phyloP scores from a whole-genome alignment of 345 rosid species.

The Populus deltoides region DNA sequence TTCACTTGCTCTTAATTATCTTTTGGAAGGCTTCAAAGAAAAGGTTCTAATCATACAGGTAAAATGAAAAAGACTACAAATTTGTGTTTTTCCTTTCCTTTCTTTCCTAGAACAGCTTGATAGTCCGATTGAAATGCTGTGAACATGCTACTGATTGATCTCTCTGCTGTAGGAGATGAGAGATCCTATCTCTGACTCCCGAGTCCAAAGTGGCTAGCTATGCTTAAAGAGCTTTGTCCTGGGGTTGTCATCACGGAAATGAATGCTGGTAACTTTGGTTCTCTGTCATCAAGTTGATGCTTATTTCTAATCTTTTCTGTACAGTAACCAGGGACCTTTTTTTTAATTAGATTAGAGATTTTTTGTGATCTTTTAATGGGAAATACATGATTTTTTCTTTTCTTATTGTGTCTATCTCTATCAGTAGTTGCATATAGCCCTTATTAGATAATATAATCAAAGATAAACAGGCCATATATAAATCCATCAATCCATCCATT shows the following conservation, averaged over 20 bases:
- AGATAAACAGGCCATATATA: too few species aligned
- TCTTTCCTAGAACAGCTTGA: not conserved
- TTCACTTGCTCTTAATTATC: constrained; percentile 74
- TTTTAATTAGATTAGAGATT: too few species aligned
- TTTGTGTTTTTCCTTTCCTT: not conserved
- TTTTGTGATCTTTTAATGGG: too few species aligned
- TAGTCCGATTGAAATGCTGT: not conserved
- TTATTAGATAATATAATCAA: too few species aligned
- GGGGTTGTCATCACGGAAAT: constrained; percentile 49
- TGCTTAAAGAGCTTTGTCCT: constrained; percentile 54
- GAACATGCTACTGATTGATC: not conserved
- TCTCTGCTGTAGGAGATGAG: constrained; percentile 60
- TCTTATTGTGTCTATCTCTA: too few species aligned
- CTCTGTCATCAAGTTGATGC: not conserved
- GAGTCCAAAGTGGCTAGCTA: constrained; percentile 46
- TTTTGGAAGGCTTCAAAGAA: constrained; percentile 53
- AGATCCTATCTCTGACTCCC: constrained; percentile 69
- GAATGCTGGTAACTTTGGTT: constrained; percentile 53
- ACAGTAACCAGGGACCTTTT: not conserved
- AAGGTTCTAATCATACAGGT: constrained; percentile 76
- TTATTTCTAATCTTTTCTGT: not conserved
- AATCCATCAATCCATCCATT: too few species aligned
- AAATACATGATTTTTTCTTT: too few species aligned
- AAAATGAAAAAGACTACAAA: constrained; percentile 2
- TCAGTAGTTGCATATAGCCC: too few species aligned